Base-by-base conservation (phyloP, 495 filamentous ascomycete genomes). In the Chlorociboria aeruginascens region DNA sequence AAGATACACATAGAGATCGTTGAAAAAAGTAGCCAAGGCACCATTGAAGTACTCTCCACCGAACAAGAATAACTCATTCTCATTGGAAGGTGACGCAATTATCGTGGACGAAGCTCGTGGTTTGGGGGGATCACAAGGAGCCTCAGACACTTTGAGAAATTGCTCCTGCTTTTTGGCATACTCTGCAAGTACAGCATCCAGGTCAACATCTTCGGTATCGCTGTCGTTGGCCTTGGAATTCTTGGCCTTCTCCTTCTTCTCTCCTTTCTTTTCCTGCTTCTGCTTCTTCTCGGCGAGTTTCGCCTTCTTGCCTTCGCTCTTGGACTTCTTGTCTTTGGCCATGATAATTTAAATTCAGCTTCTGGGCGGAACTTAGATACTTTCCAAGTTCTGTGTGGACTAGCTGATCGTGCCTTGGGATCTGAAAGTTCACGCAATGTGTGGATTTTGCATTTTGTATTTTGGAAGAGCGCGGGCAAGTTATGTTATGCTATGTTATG, bases 111-210 rank as follows among this genome's bases (percentile, higher is more conserved):
- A 89, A 3, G 83, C 76, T 9, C 92, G 77, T 12, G 89, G 74
- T 16, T 79, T 75, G 2, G 90, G 92, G 39, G 92, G 86, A 8
- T 70, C 78, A n/a, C 75, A 80, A 2, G 73, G 61, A 7, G 74
- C 72, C 65, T 98, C 92, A 3, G 90, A 95, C 57, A 98, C 78
- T 69, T 95, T 95, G 52, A 90, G 76, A 58, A 92, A 95, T 56
- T 83, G 81, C 47, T 92, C 89, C 69, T 98, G 92, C 66, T 89
- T 64, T 52, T 65, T 69, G 46, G 75, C 77, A 60, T 95, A 97
- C 65, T 92, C 86, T 13, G 87, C 89, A 10, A 97, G 80, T n/a
- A 98, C 87, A n/a, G 82, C 79, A 63, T 98, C 92, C 36, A 98
- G 69, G 66, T 98, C 92, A n/a, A 89, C 79, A 55, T 95, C 88